A percentile compares a stretch with the other conserved stretches of the same genome.
Evolutionary conservation across 352 stramenopile genomes (phyloP).

Genomic region (Phytophthora tubulina): DNA sequence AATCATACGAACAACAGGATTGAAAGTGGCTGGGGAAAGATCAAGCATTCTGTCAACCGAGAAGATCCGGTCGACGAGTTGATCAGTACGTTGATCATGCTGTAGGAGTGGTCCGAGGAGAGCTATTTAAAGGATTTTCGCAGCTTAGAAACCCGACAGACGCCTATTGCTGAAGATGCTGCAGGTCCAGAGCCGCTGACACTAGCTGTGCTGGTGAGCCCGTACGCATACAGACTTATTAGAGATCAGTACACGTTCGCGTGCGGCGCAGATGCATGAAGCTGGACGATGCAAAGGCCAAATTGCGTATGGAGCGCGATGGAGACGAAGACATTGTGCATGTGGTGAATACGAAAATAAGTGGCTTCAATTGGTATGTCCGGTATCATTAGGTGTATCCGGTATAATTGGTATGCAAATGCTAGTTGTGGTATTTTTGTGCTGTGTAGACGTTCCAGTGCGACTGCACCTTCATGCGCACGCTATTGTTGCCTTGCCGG

Average conservation of each 20-base stretch:
- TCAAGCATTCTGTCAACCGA: not conserved
- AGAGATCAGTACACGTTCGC: constrained; percentile 18
- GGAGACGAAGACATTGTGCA: not conserved
- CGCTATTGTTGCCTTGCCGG: constrained; percentile 16
- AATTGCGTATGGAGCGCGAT: not conserved
- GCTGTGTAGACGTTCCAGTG: constrained; percentile 23
- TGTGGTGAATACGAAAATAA: constrained; percentile 6
- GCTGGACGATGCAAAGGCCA: not conserved
- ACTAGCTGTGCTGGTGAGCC: constrained; percentile 8
- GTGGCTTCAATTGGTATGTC: not conserved
- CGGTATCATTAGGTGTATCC: constrained; percentile 11
- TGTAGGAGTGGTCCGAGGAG: constrained; percentile 25
- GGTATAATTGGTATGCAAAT: not conserved
- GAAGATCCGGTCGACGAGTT: not conserved
- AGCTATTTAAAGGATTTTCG: constrained; percentile 16
- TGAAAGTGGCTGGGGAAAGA: not conserved
- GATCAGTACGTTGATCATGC: constrained; percentile 13
- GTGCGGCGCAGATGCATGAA: not conserved
- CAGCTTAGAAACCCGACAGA: constrained; percentile 6
- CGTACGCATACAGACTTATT: constrained; percentile 12
- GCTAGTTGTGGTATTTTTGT: not conserved
- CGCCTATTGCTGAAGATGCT: constrained; percentile 2
- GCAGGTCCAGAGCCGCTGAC: constrained; percentile 10
- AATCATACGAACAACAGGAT: not conserved
- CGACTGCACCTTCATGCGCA: constrained; percentile 18